Evolutionary conservation across 129 eudicot species (phyloP), one percentile per base, ranked within the genome.

Genomic region (Artemisia annua): DNA sequence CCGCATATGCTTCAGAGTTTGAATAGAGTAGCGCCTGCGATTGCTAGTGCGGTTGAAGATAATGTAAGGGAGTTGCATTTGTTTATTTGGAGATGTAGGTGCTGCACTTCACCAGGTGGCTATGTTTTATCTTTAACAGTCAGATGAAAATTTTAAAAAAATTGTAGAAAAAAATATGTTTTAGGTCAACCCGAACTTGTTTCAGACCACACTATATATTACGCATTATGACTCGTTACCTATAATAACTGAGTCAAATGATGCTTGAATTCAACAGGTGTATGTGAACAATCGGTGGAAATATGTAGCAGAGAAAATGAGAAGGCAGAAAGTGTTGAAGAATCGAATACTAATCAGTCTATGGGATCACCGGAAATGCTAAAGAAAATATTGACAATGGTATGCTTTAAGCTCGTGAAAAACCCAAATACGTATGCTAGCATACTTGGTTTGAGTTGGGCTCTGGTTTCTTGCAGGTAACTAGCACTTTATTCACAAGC

Each of bases 371-470:
- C 72, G 3, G 54, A 61, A 32, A 39, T 74, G 76, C 48, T 80
- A 16, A 62, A 54, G 76, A 74, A 68, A 80, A 74, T 80, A 16
- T 75, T 80, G 79, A 80, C 51, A 54, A 83, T 86, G 84, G 87
- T 86, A 22, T 83, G 91, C 75, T 58, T 83, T 57, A 86, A 86
- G 79, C 79, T 86, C 26, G 70, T 83, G 43, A 83, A 85, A 57
- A 86, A 86, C 72, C 87, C 91, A 14, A 86, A 86, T 81, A 44
- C 87, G 0, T 86, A 86, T 50, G 85, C 91, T 13, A 86, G 91
- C 72, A 11, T 83, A 54, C 44, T 86, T 49, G 91, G 87, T 24
- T 79, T 86, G 68, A 70, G 75, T 39, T 86, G 91, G 91, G 85
- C 91, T 48, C 72, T 83, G 48, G 76, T 60, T 73, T 83, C 91